Evolutionary conservation across 805 yeast species (phyloP), one percentile per base, ranked within the genome.

Genomic region (Yarrowia sp.): DNA sequence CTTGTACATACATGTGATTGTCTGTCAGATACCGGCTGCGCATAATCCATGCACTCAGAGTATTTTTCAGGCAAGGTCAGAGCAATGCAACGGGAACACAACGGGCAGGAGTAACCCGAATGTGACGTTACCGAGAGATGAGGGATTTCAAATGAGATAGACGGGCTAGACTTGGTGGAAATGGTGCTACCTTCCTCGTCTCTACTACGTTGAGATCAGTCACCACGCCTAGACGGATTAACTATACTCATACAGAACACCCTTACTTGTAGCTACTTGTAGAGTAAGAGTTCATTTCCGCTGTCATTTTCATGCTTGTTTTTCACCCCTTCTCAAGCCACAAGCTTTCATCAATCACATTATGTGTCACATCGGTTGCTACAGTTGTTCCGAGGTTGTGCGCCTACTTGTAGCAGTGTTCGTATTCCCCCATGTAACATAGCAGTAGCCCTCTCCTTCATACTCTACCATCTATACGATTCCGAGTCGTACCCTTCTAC

Each of bases 41-140:
- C 58, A 52, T 52, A 52, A 52, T 52, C 58, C 58, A 52, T 52
- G 58, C 58, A 52, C 34, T 19, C 30, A 30, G 9, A 15, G 15
- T 20, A 13, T 24, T 46, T 46, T 33, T 15, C 30, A 34, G 40
- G 36, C 39, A 33, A 19, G 20, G 39, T 10, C 53, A 15, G 38
- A 50, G 40, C 55, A 49, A 50, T 14, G 42, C 17, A 36, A 36
- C 56, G 56, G 20, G 40, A 24, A 12, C 24, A 50, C 14, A 17
- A 19, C 42, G 6, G 43, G 58, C 24, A 36, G 40, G 56, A n/a
- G 17, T 52, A 52, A 33, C 20, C 52, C 14, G 30, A 36, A 19
- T 36, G 56, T 34, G 42, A 52, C 56, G 42, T 36, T 52, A 17
- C 20, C 17, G 13, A 40, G 13, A 40, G 20, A n/a, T 9, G 20